Evolutionary conservation across 345 rosid species (phyloP).

Genomic region (Lepidium didymum): DNA sequence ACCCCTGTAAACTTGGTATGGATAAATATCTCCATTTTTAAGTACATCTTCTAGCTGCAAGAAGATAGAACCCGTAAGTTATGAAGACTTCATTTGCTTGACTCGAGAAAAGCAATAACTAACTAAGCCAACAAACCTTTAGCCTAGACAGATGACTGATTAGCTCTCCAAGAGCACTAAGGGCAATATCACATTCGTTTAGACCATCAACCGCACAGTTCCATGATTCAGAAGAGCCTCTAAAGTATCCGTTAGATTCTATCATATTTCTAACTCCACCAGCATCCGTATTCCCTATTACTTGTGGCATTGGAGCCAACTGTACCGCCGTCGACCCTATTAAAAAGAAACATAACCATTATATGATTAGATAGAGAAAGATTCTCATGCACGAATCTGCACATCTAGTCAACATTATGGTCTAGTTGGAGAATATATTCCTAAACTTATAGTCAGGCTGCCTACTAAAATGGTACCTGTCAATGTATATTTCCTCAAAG

Average conservation of each 20-base stretch:
- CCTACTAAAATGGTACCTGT: slow-evolving; percentile 40
- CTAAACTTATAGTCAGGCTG: neutral
- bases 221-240: slow-evolving; percentile 49
- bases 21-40: slow-evolving; percentile 61
- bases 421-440: neutral
- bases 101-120: neutral
- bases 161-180: slow-evolving; percentile 78
- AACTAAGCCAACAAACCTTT: slow-evolving; percentile 50
- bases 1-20: slow-evolving; percentile 76
- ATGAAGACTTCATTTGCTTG: neutral
- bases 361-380: neutral
- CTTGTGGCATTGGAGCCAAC: slow-evolving; percentile 46
- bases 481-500: slow-evolving; percentile 61
- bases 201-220: slow-evolving; percentile 41
- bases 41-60: slow-evolving; percentile 71
- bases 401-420: neutral
- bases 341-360: neutral
- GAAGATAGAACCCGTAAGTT: slow-evolving; percentile 7
- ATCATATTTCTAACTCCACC: slow-evolving; percentile 59
- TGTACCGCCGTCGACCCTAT: slow-evolving; percentile 56
- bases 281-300: slow-evolving; percentile 46
- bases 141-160: slow-evolving; percentile 70
- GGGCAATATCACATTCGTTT: slow-evolving; percentile 40
- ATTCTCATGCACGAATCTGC: neutral
- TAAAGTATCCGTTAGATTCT: slow-evolving; percentile 61